These are phyloP conservation scores for Rhododendron ovatum DNA, from an alignment of 148 eudicot genomes.

Conservation along the genomic window DNA sequence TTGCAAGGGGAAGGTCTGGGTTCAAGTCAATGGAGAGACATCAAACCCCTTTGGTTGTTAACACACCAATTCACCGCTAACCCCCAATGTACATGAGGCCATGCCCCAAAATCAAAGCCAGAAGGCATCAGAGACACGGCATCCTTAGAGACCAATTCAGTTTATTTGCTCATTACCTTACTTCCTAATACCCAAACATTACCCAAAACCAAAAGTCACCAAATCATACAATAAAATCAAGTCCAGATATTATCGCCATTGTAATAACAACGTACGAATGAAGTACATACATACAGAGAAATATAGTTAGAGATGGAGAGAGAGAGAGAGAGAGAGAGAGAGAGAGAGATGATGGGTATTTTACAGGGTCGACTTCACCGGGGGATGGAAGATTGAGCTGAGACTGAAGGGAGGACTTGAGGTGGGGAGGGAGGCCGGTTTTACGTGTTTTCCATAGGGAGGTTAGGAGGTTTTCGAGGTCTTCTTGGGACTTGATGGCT, in stretches of 20 bases:
- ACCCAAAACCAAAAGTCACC: background rate
- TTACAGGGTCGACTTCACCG: slow-evolving; percentile 18
- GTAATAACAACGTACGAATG: too few relatives aligned
- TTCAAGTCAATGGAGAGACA: too few relatives aligned
- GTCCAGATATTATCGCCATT: background rate
- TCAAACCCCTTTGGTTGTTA: too few relatives aligned
- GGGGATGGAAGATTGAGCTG: slow-evolving; percentile 17
- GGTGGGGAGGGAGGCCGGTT: slow-evolving; percentile 15
- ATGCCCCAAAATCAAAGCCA: background rate
- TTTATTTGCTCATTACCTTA: background rate
- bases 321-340: background rate
- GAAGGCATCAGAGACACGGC: background rate
- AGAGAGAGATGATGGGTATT: background rate
- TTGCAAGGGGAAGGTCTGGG: too few relatives aligned
- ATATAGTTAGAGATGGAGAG: background rate
- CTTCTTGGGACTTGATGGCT: slow-evolving; percentile 10
- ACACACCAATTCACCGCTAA: too few relatives aligned
- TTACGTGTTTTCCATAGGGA: slow-evolving; percentile 28
- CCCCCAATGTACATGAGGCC: too few relatives aligned
- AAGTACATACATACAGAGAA: too few relatives aligned
- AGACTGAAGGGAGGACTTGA: slow-evolving; percentile 25
- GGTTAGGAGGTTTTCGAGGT: slow-evolving; percentile 10
- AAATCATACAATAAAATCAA: background rate
- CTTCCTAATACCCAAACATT: background rate
- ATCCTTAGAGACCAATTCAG: background rate